Evolutionary conservation across 768 basidiomycete genomes (phyloP), one percentile per base, ranked within the genome.

Genomic region (Scleroderma citrinum): DNA sequence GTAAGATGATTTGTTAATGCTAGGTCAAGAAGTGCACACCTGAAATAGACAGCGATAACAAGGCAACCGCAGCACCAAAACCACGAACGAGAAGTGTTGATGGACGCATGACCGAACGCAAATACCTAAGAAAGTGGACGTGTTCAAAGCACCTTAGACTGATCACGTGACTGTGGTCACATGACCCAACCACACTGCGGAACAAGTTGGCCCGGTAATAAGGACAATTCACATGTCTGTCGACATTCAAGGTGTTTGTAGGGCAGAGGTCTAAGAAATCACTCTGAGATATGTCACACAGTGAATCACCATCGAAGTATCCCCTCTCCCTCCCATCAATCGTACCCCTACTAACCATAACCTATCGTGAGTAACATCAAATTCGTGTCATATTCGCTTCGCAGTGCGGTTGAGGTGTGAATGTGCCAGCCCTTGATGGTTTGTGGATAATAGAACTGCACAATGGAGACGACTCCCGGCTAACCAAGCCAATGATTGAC

Each of bases 381-480:
- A 7, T 17, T 31, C 29, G 8, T n/a, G n/a, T n/a, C n/a, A n/a
- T n/a, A n/a, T n/a, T n/a, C 37, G 12, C 17, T 19, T 40, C 23
- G 34, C 54, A 10, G 17, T 5, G n/a, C 30, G 30, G n/a, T 17
- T 20, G 24, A 7, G 52, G 16, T 46, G 20, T 40, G 7, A 17
- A 40, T 7, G 7, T 2, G 49, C 29, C 56, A 88, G 84, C 84
- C 7, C 77, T 78, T 50, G 62, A 76, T 3, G 69, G 71, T 3
- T 54, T 85, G 34, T 92, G 88, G 89, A 71, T 87, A 44, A 78
- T 92, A 50, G 89, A 92, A 61, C 65, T 92, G 46, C 87, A 87
- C 58, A 86, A 89, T 61, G 87, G 84, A 13, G 71, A 72, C 34
- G 90, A 92, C 64, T 87, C 75, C 54, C 80, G 88, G 19, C 64